Evolutionary conservation across 2,329 filamentous ascomycete species (phyloP), one percentile per base, ranked within the genome.

Genomic region (Colletotrichum endophyticum): DNA sequence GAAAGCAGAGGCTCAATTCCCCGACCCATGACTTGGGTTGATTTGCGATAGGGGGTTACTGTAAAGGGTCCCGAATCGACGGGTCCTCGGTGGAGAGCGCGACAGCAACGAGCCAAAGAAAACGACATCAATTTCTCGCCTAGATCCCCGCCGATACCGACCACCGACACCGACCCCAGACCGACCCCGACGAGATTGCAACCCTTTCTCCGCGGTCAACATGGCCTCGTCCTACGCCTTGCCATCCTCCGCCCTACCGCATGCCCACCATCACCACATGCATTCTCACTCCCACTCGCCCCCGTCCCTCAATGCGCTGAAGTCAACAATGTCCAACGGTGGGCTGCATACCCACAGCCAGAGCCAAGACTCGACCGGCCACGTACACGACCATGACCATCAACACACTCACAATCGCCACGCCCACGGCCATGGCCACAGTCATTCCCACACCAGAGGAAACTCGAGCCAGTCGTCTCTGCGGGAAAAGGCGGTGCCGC

Each of bases 201-300:
- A 32, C 39, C 64, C 36, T 22, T 28, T 34, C 63, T 32, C 34
- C 49, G 64, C 49, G n/a, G 73, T 76, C 57, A 36, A 49, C 9
- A 90, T 90, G 88, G 86, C 88, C 76, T 88, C 89, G 49, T 88
- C 90, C 27, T 92, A 90, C 81, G 85, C 87, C 68, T 82, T 92
- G 71, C 90, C 90, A n/a, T 86, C 88, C 44, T 86, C 89, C 44
- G 85, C 88, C 53, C 82, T 90, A 62, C 87, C 88, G 69, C 88
- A 88, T 78, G 86, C 86, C 73, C 86, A 89, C 78, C 84, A 87
- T 70, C 86, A 86, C 66, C 82, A 85, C 75, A 82, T 85, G 62
- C 85, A 88, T 78, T 82, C 85, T 8, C 86, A 86, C 68, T 80
- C 84, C 16, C 84, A 84, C 70, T 84, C 85, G 9, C 83, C 85